A percentile compares a stretch with the other conserved stretches of the same genome.
Evolutionary conservation across 2,329 filamentous ascomycete genomes (phyloP).

Genomic region (Metarhizium robertsii): DNA sequence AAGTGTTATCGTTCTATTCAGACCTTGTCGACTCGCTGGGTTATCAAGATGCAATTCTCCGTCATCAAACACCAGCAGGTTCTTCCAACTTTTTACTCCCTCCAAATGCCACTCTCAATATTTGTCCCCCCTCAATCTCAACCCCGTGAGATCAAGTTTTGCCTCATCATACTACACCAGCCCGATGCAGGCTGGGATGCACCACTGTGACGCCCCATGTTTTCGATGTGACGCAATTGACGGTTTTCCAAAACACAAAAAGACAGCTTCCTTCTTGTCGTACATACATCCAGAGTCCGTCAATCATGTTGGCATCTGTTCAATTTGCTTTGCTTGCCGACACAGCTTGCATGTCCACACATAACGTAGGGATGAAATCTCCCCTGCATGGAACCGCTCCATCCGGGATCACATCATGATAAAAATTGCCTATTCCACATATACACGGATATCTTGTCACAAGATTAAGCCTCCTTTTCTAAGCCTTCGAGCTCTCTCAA

Average conservation of each 20-base stretch:
- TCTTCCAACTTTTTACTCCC: not conserved
- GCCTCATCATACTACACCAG: not conserved
- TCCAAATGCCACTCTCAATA: not conserved
- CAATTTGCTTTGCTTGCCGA: not conserved
- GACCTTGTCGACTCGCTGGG: not conserved
- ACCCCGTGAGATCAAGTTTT: not conserved
- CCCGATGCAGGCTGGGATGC: not conserved
- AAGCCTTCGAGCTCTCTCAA: conserved; percentile 70
- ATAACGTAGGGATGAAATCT: not conserved
- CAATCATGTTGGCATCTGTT: not conserved
- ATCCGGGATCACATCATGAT: not conserved
- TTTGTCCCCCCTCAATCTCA: not conserved
- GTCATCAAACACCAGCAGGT: not conserved
- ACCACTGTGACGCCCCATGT: not conserved
- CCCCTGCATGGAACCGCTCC: not conserved
- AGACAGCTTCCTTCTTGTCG: not conserved
- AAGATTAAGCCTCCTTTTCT: conserved; percentile 16
- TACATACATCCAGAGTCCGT: not conserved
- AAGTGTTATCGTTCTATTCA: not conserved
- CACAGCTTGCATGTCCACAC: not conserved
- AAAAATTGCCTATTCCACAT: not conserved
- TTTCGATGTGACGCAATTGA: not conserved
- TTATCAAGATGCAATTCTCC: not conserved
- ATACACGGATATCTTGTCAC: not conserved
- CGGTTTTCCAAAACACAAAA: conserved; percentile 4